Percentiles rank a stretch among this genome's conserved stretches.
Conservation (phyloP, 1,139 yeast genomes). For the Scheffersomyces lignicola region DNA sequence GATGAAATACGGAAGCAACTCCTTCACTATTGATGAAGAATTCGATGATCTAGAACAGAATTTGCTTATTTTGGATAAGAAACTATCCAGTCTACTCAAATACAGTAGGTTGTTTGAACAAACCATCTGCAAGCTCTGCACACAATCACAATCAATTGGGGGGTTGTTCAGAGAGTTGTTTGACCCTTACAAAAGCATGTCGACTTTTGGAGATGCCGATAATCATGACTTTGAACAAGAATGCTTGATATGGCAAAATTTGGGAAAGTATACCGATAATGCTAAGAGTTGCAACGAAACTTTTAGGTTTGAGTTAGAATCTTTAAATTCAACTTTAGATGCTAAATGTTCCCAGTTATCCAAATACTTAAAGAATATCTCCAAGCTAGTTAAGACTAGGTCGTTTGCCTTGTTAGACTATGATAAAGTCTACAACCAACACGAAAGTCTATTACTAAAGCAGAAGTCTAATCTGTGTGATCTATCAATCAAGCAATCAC, state of each 20-base stretch:
- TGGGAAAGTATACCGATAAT: slow-evolving; percentile 15
- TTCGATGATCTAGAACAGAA: slow-evolving; percentile 28
- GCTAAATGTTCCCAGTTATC: slow-evolving; percentile 21
- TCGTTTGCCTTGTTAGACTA: slow-evolving; percentile 35
- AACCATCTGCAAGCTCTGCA: slow-evolving; percentile 14
- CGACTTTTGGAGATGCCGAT: slow-evolving; percentile 5
- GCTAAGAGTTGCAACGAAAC: slow-evolving; percentile 7
- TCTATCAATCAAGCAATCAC: slow-evolving; percentile 31
- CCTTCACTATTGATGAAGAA: slow-evolving; percentile 38
- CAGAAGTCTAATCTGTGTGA: slow-evolving; percentile 18
- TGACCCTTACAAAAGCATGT: slow-evolving; percentile 26
- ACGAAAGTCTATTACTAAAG: slow-evolving; percentile 24
- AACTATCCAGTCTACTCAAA: slow-evolving; percentile 20
- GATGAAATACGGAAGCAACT: slow-evolving; percentile 23
- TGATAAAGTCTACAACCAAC: slow-evolving; percentile 28
- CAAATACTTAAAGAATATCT: slow-evolving; percentile 24
- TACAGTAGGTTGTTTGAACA: slow-evolving; percentile 15
- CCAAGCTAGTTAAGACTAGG: slow-evolving; percentile 27
- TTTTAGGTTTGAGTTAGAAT: background rate
- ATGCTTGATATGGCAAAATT: slow-evolving; percentile 3
- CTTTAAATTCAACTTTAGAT: slow-evolving; percentile 3
- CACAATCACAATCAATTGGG: slow-evolving; percentile 18
- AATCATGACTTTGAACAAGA: slow-evolving; percentile 8
- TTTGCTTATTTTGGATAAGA: slow-evolving; percentile 9
- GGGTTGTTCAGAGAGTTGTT: slow-evolving; percentile 20